Conservation (phyloP, 805 yeast genomes). For the Maudiozyma turicensis region DNA sequence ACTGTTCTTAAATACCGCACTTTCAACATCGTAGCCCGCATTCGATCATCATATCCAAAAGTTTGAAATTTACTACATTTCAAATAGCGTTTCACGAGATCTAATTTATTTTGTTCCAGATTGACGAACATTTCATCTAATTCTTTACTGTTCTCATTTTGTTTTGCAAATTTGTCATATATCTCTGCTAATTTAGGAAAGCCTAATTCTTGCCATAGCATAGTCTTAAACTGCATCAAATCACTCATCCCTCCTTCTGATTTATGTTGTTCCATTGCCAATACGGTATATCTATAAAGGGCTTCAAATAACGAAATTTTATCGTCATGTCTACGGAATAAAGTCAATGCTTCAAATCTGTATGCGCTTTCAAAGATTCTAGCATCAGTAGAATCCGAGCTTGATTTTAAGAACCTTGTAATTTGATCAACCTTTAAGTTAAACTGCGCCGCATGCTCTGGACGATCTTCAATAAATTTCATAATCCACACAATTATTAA, state of each 20-base stretch:
- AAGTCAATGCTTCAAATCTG: slow-evolving; percentile 52
- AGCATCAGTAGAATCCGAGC: slow-evolving; percentile 22
- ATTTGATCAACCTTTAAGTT: slow-evolving; percentile 56
- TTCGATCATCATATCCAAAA: slow-evolving; percentile 11
- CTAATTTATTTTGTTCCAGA: slow-evolving; percentile 23
- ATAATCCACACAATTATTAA: slow-evolving; percentile 67
- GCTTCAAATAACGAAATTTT: slow-evolving; percentile 43
- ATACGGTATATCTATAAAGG: slow-evolving; percentile 44
- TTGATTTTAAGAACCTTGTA: slow-evolving; percentile 40
- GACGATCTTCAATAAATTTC: slow-evolving; percentile 59
- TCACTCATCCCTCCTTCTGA: slow-evolving; percentile 1
- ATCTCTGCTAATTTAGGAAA: slow-evolving; percentile 9
- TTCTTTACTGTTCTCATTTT: slow-evolving; percentile 3
- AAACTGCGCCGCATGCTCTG: slow-evolving; percentile 42
- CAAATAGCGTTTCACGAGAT: slow-evolving; percentile 35
- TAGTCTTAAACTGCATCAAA: slow-evolving; percentile 2
- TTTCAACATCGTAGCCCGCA: slow-evolving; percentile 28
- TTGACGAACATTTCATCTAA: slow-evolving; percentile 7
- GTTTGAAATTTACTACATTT: slow-evolving; percentile 30
- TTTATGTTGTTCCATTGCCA: slow-evolving; percentile 39
- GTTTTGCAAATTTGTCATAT: slow-evolving; percentile 6
- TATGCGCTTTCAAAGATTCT: slow-evolving; percentile 44
- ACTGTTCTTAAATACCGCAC: slow-evolving; percentile 32
- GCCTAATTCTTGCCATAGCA: slow-evolving; percentile 18
- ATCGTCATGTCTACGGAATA: slow-evolving; percentile 42